These are phyloP conservation scores for Suhomyces maxii DNA, from an alignment of 1,139 yeast genomes.

Conservation along the genomic window DNA sequence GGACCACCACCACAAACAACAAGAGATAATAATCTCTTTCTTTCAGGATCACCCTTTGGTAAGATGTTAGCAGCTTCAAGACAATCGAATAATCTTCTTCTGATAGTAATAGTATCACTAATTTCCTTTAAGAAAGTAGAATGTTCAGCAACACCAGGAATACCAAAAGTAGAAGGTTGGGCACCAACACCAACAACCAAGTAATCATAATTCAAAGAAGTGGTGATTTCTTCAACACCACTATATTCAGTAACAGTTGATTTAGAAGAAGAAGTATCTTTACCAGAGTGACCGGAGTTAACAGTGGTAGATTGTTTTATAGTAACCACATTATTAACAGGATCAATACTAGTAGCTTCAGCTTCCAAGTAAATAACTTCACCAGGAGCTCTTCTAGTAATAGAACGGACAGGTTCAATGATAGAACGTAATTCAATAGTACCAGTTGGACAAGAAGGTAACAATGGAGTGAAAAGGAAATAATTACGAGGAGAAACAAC, in stretches of 20 bases:
- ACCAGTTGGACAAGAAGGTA: constrained; percentile 94
- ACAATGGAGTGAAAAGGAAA: constrained; percentile 88
- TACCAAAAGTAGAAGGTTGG: constrained; percentile 87
- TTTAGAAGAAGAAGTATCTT: constrained; percentile 53
- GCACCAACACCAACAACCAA: constrained; percentile 91
- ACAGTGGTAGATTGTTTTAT: constrained; percentile 57
- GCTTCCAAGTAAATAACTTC: constrained; percentile 89
- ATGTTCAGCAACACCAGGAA: constrained; percentile 88
- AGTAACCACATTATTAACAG: constrained; percentile 58
- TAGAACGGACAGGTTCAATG: constrained; percentile 79
- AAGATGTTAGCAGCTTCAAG: constrained; percentile 81
- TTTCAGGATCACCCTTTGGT: constrained; percentile 71
- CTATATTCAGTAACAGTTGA: constrained; percentile 43
- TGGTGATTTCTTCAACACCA: constrained; percentile 46
- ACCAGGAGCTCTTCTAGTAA: constrained; percentile 61
- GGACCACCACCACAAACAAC: constrained; percentile 97
- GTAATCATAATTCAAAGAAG: constrained; percentile 66
- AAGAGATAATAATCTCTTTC: constrained; percentile 76
- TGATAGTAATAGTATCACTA: constrained; percentile 75
- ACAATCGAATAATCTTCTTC: constrained; percentile 74
- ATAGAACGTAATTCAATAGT: constrained; percentile 89
- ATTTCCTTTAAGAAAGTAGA: constrained; percentile 86
- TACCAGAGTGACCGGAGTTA: constrained; percentile 54
- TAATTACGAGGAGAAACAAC: constrained; percentile 93
- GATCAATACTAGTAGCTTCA: constrained; percentile 82